Base-by-base conservation (phyloP, 108 stramenopile species). In the Fistulifera solaris region DNA sequence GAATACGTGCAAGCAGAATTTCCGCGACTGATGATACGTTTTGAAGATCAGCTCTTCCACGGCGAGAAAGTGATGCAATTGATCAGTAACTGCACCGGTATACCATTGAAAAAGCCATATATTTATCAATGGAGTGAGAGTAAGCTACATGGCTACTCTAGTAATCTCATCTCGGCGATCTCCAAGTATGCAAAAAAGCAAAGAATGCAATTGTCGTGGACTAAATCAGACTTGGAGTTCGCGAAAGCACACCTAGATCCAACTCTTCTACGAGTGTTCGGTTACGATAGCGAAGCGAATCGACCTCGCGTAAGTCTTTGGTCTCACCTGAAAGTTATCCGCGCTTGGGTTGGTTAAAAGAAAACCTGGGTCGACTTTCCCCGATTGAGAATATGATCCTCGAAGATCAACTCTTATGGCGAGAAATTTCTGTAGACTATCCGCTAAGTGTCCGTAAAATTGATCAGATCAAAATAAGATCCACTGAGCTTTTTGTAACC, bases 41-140 rank as follows among this genome's bases (percentile, higher is more conserved):
- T 83, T 65, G 87, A 89, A 65, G 88, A 89, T 63, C 66, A 89
- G 44, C 61, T 84, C 38, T 94, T 83, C 54, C 76, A 84, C 47
- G 70, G 72, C 18, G 69, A 75, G 35, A 70, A 81, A 40, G 59
- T 76, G 10, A 61, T 82, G 10, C 48, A 71, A 52, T 19, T 52
- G 11, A 54, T 85, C 11, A 88, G 87, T 49, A 63, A 74, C 18
- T 93, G 87, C 60, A 77, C 68, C 3, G 86, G 86, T 22, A 85
- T 73, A 0, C 65, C 70, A 10, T 68, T 77, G 16, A 74, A 68
- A n/a, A 43, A 70, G 80, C 75, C 31, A 80, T 83, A 22, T 48
- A 71, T n/a, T 23, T 51, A 51, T 22, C n/a, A 27, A n/a, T n/a
- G 5, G 2, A 3, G 22, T 8, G 15, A 23, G n/a, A 23, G 15